Evolutionary conservation across 2,329 filamentous ascomycete species (phyloP).

Genomic region (Samsoniella hepiali): DNA sequence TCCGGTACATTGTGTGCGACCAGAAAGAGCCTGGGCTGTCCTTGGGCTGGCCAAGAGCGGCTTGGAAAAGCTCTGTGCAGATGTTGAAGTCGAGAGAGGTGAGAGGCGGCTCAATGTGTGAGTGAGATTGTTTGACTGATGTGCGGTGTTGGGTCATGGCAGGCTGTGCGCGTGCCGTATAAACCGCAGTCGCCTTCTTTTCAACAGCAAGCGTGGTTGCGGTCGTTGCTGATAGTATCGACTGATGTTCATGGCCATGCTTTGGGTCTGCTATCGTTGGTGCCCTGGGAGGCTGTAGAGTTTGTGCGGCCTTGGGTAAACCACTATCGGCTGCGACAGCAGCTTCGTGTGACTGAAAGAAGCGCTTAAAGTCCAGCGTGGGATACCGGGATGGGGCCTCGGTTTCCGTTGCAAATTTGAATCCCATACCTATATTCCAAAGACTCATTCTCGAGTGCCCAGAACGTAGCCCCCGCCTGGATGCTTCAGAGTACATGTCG

Average conservation of each 20-base stretch:
- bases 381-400: slow-evolving; percentile 27
- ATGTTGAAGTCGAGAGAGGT: slow-evolving; percentile 47
- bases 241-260: no score
- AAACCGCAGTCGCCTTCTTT: not conserved
- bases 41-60: slow-evolving; percentile 44
- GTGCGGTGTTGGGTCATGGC: not conserved
- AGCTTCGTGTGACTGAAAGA: slow-evolving; percentile 12
- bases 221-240: not conserved
- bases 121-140: not conserved
- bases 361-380: slow-evolving; percentile 15
- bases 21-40: slow-evolving; percentile 57
- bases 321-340: not conserved
- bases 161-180: not conserved
- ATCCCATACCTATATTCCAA: slow-evolving; percentile 31
- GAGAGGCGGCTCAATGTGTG: slow-evolving; percentile 31
- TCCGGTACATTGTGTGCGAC: slow-evolving; percentile 66
- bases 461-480: not conserved
- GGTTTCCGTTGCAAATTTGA: slow-evolving; percentile 30
- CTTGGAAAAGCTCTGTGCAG: slow-evolving; percentile 41
- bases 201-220: not conserved
- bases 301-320: not conserved
- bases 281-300: not conserved
- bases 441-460: slow-evolving; percentile 14
- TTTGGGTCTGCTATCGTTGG: not conserved
- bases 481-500: not conserved